Percentiles rank a stretch among this genome's conserved stretches.
These are phyloP conservation scores for Sphaerobolus stellatus DNA, from an alignment of 1,284 basidiomycete species.

Conservation along the genomic window DNA sequence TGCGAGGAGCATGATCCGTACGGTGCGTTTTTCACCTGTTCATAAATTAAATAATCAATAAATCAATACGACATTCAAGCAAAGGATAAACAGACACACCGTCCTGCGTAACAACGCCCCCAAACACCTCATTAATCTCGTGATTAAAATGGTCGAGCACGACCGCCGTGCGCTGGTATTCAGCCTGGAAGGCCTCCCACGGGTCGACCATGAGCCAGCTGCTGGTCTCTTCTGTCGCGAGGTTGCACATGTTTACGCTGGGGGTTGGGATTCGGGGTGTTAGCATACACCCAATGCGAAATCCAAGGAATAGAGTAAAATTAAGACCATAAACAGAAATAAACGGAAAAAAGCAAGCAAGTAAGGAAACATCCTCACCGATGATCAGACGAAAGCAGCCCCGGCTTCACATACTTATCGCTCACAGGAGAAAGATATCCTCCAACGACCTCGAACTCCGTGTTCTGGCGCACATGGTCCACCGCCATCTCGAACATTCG, in stretches of 20 bases:
- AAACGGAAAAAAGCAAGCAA: background rate
- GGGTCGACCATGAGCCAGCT: conserved; percentile 92
- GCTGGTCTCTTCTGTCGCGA: conserved; percentile 78
- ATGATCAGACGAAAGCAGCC: conserved; percentile 77
- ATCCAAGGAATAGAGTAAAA: no score
- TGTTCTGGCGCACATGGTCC: conserved; percentile 91
- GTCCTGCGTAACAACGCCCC: conserved; percentile 66
- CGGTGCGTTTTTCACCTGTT: conserved; percentile 62
- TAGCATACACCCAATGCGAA: no score
- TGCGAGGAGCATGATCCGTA: conserved; percentile 90
- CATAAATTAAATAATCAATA: conserved; percentile 6
- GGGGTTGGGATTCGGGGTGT: no score
- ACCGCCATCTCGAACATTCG: conserved; percentile 99
- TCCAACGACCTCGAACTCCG: conserved; percentile 90
- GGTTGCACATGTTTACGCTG: conserved; percentile 86
- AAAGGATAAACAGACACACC: conserved; percentile 13
- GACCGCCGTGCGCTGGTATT: conserved; percentile 92
- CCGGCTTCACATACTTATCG: conserved; percentile 90
- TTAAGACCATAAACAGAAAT: conserved; percentile 3
- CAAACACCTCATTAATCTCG: conserved; percentile 81
- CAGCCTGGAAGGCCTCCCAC: conserved; percentile 91
- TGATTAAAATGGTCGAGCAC: conserved; percentile 96
- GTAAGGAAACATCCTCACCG: conserved; percentile 50
- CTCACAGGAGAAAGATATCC: conserved; percentile 95
- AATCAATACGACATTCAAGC: background rate